phyloP scores from a whole-genome alignment of 2,329 filamentous ascomycete genomes.

The Fusarium tanahbumbuense region DNA sequence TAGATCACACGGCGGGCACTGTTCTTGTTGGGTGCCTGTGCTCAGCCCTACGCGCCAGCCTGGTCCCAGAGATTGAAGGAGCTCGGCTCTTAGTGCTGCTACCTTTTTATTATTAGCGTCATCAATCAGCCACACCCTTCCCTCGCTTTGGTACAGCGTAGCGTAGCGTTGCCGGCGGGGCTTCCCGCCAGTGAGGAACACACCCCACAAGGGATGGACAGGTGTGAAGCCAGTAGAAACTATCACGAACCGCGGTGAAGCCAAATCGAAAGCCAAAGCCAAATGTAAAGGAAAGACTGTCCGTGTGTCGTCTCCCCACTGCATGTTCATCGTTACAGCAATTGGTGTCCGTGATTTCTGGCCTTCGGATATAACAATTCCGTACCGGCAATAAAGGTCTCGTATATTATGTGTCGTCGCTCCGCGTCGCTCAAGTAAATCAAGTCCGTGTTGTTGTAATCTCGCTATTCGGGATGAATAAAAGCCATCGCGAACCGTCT shows the following conservation, averaged over 20 bases:
- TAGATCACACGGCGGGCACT: constrained; percentile 7
- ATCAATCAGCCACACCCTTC: constrained; percentile 45
- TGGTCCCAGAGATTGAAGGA: constrained; percentile 30
- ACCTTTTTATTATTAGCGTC: constrained; percentile 44
- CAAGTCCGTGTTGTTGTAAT: background rate
- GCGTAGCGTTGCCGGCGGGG: constrained; percentile 23
- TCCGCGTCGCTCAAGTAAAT: background rate
- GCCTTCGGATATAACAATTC: background rate
- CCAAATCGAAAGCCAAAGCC: background rate
- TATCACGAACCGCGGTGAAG: constrained; percentile 38
- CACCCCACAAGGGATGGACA: constrained; percentile 28
- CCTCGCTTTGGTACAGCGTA: background rate
- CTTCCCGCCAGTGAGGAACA: constrained; percentile 42
- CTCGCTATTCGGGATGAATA: constrained; percentile 1
- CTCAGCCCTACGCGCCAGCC: constrained; percentile 47
- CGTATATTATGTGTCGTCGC: background rate
- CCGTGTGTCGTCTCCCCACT: constrained; percentile 15
- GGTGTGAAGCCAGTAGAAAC: constrained; percentile 13
- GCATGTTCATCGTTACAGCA: background rate
- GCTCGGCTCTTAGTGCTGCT: constrained; percentile 35
- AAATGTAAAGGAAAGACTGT: background rate
- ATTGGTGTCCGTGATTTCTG: background rate
- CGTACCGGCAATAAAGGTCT: background rate
- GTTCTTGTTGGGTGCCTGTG: constrained; percentile 33
- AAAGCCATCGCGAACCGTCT: background rate